Evolutionary conservation across 352 stramenopile species (phyloP).

Genomic region (Pilasporangium apinafurcum): DNA sequence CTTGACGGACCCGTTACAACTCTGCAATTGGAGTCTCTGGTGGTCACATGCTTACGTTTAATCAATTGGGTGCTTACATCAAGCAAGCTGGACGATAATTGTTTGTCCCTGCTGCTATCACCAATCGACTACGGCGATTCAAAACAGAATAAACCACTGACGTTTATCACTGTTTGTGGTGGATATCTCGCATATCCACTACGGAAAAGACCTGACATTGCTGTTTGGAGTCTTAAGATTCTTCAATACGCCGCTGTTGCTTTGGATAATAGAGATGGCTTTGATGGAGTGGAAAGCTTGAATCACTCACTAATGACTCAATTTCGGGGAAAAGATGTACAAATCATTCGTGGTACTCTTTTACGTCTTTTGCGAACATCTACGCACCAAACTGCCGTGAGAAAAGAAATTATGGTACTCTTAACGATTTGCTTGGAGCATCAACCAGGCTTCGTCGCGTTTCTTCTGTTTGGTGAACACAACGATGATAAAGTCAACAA

Average conservation of each 20-base stretch:
- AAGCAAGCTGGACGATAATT: neutral
- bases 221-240: conserved; percentile 40
- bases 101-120: conserved; percentile 24
- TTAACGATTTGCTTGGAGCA: conserved; percentile 46
- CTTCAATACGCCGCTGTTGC: conserved; percentile 32
- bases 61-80: conserved; percentile 27
- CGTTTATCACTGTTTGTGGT: conserved; percentile 43
- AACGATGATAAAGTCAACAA: conserved; percentile 1
- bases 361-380: conserved; percentile 26
- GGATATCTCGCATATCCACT: conserved; percentile 45
- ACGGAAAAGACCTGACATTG: conserved; percentile 24
- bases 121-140: conserved; percentile 34
- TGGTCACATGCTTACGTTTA: conserved; percentile 37
- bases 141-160: conserved; percentile 29
- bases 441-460: conserved; percentile 54
- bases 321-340: conserved; percentile 37
- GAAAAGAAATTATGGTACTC: conserved; percentile 43
- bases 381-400: conserved; percentile 9
- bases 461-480: conserved; percentile 38
- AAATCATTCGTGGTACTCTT: conserved; percentile 29
- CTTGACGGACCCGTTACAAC: conserved; percentile 6
- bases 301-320: conserved; percentile 46
- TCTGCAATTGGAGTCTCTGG: conserved; percentile 27
- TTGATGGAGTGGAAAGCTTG: conserved; percentile 2
- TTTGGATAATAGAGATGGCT: conserved; percentile 3